Evolutionary conservation across 768 basidiomycete genomes (phyloP), one percentile per base, ranked within the genome.

Genomic region (Leccinum aurantiacum): DNA sequence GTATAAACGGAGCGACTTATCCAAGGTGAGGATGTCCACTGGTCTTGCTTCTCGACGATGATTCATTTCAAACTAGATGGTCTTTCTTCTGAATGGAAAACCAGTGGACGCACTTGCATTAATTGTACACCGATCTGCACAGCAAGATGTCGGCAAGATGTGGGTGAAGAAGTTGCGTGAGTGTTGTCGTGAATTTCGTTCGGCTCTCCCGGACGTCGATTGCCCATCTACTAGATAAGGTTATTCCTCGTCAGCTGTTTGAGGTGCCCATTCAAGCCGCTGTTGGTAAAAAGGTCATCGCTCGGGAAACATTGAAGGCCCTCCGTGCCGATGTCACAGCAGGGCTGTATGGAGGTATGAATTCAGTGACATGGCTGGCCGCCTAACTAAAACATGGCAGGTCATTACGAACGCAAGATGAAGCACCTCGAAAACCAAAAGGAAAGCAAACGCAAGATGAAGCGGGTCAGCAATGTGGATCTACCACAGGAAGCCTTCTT

Each of bases 401-500:
- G 92, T 10, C 93, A 97, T 71, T 91, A 93, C 64, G 93, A 96
- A 70, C 90, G 96, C 59, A 98, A 97, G 73, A 83, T 93, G 82
- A 90, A 91, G 74, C 88, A 90, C 66, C 79, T 92, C 13, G 84
- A 90, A 67, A 90, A 90, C 68, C 96, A 99, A 74, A 97, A 97
- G 75, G 93, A 93, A 72, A 88, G 93, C 46, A 98, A 98, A 75
- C 84, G 87, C 54, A 81, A 82, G 61, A 89, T 98, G 84, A 98
- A 96, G 76, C 84, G 85, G 62, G 80, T 96, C 55, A 94, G 95
- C 37, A 87, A 80, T 58, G 92, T 98, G 54, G 88, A 93, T 61
- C 83, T 99, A 46, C 95, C 95, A 31, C 94, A 97, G 68, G 93
- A 95, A 68, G 96, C 95, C 1, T 98, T 99, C 82, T 97, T 91